phyloP scores from a whole-genome alignment of 306 rosid species.

The Aeschynomene evenia region DNA sequence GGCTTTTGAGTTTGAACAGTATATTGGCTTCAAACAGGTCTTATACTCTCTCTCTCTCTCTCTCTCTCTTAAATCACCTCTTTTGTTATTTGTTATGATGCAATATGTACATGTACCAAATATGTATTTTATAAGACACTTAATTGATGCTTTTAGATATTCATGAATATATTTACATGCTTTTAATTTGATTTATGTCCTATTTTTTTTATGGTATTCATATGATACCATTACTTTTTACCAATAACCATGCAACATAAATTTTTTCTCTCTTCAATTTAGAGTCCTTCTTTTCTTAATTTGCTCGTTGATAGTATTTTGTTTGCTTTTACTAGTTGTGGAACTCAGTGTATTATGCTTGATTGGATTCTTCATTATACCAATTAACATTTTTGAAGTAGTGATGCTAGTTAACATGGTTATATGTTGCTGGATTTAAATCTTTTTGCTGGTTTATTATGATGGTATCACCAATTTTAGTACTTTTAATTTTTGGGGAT shows the following conservation, averaged over 20 bases:
- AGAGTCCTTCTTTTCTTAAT: background rate
- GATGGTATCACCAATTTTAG: background rate
- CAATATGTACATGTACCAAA: no score
- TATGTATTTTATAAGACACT: no score
- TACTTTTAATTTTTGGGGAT: background rate
- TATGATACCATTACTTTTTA: no score
- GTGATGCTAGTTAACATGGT: background rate
- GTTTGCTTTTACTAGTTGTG: background rate
- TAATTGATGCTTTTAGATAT: no score
- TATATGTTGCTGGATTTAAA: background rate
- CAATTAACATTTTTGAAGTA: background rate
- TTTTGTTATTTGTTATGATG: no score
- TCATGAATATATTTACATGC: no score
- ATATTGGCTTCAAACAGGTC: conserved; percentile 23
- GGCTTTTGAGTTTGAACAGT: background rate
- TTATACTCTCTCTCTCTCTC: conserved; percentile 16
- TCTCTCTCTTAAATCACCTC: background rate
- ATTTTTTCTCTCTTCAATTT: background rate
- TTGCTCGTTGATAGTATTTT: conserved; percentile 13
- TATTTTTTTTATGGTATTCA: no score
- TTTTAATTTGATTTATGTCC: no score
- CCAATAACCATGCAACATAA: no score
- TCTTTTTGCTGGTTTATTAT: background rate
- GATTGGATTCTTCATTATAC: background rate
- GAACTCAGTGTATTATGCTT: conserved; percentile 1